phyloP scores from a whole-genome alignment of 2,329 filamentous ascomycete genomes.

The Xylariaceae sp. region DNA sequence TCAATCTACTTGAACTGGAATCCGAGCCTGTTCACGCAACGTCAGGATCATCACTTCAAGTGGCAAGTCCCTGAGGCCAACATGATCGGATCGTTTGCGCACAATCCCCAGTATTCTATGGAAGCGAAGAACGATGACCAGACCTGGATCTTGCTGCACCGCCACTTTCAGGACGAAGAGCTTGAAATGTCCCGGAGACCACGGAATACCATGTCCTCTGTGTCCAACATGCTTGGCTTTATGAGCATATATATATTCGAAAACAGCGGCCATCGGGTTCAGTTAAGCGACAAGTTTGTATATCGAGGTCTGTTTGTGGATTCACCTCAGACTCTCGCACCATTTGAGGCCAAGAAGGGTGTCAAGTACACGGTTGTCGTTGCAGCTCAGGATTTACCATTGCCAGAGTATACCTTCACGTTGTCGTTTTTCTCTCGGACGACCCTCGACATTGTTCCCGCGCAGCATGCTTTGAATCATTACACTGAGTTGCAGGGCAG shows the following conservation, averaged over 20 bases:
- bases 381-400: slow-evolving; percentile 71
- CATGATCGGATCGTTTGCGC: slow-evolving; percentile 51
- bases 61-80: slow-evolving; percentile 59
- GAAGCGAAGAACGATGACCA: slow-evolving; percentile 52
- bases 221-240: slow-evolving; percentile 62
- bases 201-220: slow-evolving; percentile 36
- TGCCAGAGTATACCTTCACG: slow-evolving; percentile 75
- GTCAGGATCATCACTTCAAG: slow-evolving; percentile 84
- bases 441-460: slow-evolving; percentile 56
- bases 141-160: slow-evolving; percentile 79
- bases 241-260: slow-evolving; percentile 83
- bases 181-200: slow-evolving; percentile 49
- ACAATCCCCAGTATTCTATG: slow-evolving; percentile 69
- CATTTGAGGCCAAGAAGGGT: slow-evolving; percentile 52
- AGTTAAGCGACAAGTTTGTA: slow-evolving; percentile 65
- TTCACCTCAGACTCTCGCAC: slow-evolving; percentile 83
- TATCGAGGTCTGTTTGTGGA: slow-evolving; percentile 85
- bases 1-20: slow-evolving; percentile 98
- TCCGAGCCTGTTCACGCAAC: slow-evolving; percentile 70
- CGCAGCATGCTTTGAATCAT: slow-evolving; percentile 54
- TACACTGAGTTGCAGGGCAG: slow-evolving; percentile 54
- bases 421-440: slow-evolving; percentile 72
- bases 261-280: slow-evolving; percentile 63
- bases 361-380: slow-evolving; percentile 57
- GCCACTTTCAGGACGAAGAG: slow-evolving; percentile 73